Conservation (phyloP, 2,329 filamentous ascomycete genomes). For the Calonectria multiphialidica region DNA sequence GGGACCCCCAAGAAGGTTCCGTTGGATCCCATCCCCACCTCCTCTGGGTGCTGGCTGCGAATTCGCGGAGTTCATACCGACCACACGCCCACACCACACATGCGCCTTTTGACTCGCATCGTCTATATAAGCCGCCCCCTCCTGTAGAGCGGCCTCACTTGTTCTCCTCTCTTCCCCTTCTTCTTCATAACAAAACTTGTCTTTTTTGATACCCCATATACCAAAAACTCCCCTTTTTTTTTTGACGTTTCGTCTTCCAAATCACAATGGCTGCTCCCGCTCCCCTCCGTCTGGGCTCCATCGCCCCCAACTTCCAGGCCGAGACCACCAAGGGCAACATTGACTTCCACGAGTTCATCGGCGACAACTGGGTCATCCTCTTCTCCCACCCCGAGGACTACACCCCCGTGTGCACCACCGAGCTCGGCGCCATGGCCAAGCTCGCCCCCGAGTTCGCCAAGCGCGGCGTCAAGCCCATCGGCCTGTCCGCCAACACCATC, state of each 20-base stretch:
- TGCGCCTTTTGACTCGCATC: neutral
- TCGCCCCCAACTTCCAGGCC: conserved; percentile 86
- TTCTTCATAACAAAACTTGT: conserved; percentile 3
- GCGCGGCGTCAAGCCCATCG: conserved; percentile 91
- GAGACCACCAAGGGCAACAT: conserved; percentile 83
- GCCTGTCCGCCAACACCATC: conserved; percentile 88
- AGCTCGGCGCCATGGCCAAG: conserved; percentile 93
- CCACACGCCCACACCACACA: neutral
- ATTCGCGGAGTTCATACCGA: conserved; percentile 9
- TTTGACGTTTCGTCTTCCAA: conserved; percentile 4
- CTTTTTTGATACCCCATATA: neutral
- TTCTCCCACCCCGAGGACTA: conserved; percentile 92
- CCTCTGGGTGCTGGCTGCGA: neutral
- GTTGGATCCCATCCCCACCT: conserved; percentile 7
- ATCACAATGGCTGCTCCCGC: conserved; percentile 48
- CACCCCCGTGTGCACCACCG: conserved; percentile 95
- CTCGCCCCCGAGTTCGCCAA: conserved; percentile 89
- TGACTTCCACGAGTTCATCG: conserved; percentile 86
- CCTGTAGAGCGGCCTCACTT: neutral
- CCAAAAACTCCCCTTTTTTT: neutral
- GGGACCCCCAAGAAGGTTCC: conserved; percentile 2
- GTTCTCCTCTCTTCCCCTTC: neutral
- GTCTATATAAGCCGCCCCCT: conserved; percentile 14
- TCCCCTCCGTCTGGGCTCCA: conserved; percentile 71
- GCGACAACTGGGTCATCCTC: conserved; percentile 83